Conservation (phyloP, 805 yeast species). For the Debaryomyces hansenii region DNA sequence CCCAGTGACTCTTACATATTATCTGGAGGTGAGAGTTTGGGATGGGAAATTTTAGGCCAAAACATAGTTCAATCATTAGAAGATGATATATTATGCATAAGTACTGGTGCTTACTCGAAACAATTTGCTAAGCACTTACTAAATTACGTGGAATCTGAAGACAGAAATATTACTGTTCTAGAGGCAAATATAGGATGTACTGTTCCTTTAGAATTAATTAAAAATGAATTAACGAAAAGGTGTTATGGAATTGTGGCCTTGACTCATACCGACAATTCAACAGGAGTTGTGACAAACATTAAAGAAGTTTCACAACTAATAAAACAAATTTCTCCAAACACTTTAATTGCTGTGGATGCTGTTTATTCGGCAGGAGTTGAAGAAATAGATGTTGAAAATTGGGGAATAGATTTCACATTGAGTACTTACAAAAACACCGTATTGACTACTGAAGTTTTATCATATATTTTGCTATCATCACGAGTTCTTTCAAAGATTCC, state of each 20-base stretch:
- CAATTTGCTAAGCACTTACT: slow-evolving; percentile 5
- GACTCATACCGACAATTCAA: slow-evolving; percentile 9
- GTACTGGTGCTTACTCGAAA: slow-evolving; percentile 8
- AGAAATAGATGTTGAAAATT: slow-evolving; percentile 13
- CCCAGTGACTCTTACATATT: slow-evolving; percentile 5
- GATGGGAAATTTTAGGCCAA: slow-evolving; percentile 10
- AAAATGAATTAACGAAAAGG: not conserved
- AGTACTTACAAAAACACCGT: slow-evolving; percentile 8
- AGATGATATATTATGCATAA: slow-evolving; percentile 8
- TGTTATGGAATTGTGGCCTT: slow-evolving; percentile 1
- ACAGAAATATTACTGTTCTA: slow-evolving; percentile 3
- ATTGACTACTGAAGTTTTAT: slow-evolving; percentile 8
- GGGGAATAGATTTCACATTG: slow-evolving; percentile 13
- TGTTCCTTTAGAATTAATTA: slow-evolving; percentile 3
- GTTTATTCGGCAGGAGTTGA: slow-evolving; percentile 11
- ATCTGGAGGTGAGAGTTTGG: slow-evolving; percentile 9
- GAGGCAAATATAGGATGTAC: slow-evolving; percentile 5
- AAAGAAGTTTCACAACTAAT: slow-evolving; percentile 3
- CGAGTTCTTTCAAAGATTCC: slow-evolving; percentile 1
- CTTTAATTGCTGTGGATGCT: slow-evolving; percentile 11
- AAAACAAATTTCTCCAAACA: slow-evolving; percentile 3
- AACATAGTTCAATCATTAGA: slow-evolving; percentile 12
- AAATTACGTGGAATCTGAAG: slow-evolving; percentile 8
- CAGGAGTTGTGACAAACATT: slow-evolving; percentile 9
- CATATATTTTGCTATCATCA: slow-evolving; percentile 4